Evolutionary conservation across 805 yeast species (phyloP), one percentile per base, ranked within the genome.

Genomic region (Candida germanica): DNA sequence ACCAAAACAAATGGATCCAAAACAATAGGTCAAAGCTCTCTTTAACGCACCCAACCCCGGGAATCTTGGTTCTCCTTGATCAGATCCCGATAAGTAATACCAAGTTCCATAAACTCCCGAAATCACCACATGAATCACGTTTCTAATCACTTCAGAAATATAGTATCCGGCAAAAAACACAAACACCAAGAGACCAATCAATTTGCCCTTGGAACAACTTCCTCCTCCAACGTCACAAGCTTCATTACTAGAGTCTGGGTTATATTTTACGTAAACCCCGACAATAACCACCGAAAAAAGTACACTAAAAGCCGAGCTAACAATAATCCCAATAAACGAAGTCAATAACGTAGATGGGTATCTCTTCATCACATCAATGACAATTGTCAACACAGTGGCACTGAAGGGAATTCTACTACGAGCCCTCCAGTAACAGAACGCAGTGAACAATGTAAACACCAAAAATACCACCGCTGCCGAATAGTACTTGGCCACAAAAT

Each of bases 1-100:
- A 0, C 96, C 96, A 53, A 86, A 83, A 55, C 95, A 83, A 37
- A 89, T 82, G 2, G 95, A 84, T 2, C 98, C 97, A 51, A 88
- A 83, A 7, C 95, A 86, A 54, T 80, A 83, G 3, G 95, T 83
- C 59, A 86, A 58, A 1, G 95, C 87, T 47, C 95, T 73, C 50
- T 69, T 77, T 46, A 88, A 77, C 2, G 96, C 81, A 2, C 93
- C 88, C 42, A 80, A 64, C 1, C 94, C 93, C 3, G 95, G 91
- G 66, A 75, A 72, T 49, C 55, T 71, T 21, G 96, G 95, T 65
- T 77, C 81, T 3, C 88, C 88, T 55, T 82, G 83, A 54, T 81
- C 87, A 9, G 87, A 76, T 37, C 70, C 69, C 13, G 83, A 74
- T 58, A 84, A 73, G 59, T 87, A 89, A 59, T 86, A 88, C 96